Base-by-base conservation (phyloP, 1,139 yeast genomes). In the Torulaspora pretoriensis region DNA sequence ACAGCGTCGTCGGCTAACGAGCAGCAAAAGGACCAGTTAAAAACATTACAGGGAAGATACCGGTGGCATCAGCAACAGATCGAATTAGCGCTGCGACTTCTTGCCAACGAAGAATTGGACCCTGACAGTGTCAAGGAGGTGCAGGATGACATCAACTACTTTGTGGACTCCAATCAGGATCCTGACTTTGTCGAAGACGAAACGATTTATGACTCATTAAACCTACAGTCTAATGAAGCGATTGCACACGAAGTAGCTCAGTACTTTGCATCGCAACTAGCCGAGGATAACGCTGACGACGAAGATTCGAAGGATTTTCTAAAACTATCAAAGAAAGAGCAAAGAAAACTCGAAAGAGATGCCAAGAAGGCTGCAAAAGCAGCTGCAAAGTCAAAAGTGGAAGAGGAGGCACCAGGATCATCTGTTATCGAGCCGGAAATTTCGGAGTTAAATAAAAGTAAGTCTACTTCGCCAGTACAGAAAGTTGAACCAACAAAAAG, bases 131-230 rank as follows among this genome's bases (percentile, higher is more conserved):
- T 84, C 9, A 78, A 77, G 56, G 75, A 72, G 24, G 78, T 83
- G 49, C 77, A 76, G 58, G 94, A 84, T 51, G 92, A 83, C 59
- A 71, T 84, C 56, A 81, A 77, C 49, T 83, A 81, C 61, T 83
- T 79, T 57, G 76, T 83, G 34, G 87, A 82, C 49, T 80, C 80
- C 55, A 83, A 83, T 63, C 83, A 80, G 67, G 84, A 78, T 41
- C 80, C 80, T 9, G 89, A 82, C 59, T 84, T 82, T 56, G 77
- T 82, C 40, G 87, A 82, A 56, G 86, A 84, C 62, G 90, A 83
- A 60, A 83, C 85, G 37, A 79, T 84, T 56, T 84, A 84, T 60
- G 92, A 84, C 51, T 74, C 74, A 40, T 67, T 83, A 54, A 80
- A 81, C 56, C 65, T 83, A 43, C 82, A 75, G 38, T 75, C 81